Evolutionary conservation across 495 filamentous ascomycete species (phyloP), one percentile per base, ranked within the genome.

Genomic region (Pseudevernia furfuracea): DNA sequence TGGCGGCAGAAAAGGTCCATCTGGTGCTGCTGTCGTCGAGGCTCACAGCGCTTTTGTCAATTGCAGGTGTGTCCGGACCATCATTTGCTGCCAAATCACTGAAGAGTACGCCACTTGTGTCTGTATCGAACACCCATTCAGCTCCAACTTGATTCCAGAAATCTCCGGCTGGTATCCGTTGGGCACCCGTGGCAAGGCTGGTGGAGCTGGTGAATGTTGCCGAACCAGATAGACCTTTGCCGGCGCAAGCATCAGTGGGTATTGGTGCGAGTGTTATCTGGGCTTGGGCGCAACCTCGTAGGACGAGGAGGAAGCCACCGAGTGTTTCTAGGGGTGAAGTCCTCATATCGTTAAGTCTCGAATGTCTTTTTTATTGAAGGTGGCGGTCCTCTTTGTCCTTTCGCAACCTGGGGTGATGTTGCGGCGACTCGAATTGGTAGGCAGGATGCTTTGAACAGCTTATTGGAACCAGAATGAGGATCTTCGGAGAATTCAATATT

Each of bases 41-140:
- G 17, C 25, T 60, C n/a, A 64, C 30, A 38, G 66, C 66, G n/a
- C 41, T 48, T 28, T 48, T 28, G 32, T 49, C 61, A 14, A 28
- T 30, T 43, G 52, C 38, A 0, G 55, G 53, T 39, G 38, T 43
- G 32, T 64, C 61, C 23, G 25, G 37, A 25, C 55, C 61, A 41
- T 61, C 56, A 36, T 36, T 21, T 38, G 53, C 66, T 17, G 66
- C 61, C 17, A 64, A 60, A n/a, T 55, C 66, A 0, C 30, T 32
- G 38, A 67, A 67, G 25, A 36, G 28, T n/a, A 64, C n/a, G n/a
- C 66, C 66, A n/a, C 57, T 41, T 23, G 61, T 67, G n/a, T 63
- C 66, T 4, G 61, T 58, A 8, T 55, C 49, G 32, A 67, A 60
- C 2, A 44, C 44, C 66, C 60, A 67, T n/a, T 64, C 39, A 21